Conservation (phyloP, 139 green algal species). For the Nannochloris sp. region DNA sequence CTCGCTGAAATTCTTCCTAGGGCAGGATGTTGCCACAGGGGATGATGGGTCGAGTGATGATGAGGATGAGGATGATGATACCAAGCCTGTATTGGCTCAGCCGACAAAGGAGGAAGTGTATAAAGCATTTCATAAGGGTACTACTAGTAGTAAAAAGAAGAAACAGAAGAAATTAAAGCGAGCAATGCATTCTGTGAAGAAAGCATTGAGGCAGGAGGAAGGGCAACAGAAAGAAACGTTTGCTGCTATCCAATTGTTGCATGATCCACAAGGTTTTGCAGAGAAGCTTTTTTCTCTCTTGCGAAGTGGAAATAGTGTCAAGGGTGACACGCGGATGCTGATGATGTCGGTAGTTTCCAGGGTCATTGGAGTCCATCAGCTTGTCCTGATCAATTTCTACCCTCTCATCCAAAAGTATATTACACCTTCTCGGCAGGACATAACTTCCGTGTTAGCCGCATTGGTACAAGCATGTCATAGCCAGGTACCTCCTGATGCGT, state of each 20-base stretch:
- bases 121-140: constrained; percentile 81
- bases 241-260: constrained; percentile 89
- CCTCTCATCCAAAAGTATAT: constrained; percentile 85
- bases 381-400: constrained; percentile 95
- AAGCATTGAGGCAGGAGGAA: constrained; percentile 35
- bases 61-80: constrained; percentile 15
- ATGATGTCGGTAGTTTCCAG: constrained; percentile 66
- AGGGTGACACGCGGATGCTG: constrained; percentile 70
- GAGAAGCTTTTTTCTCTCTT: constrained; percentile 82
- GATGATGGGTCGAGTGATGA: constrained; percentile 53
- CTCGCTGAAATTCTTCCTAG: constrained; percentile 96
- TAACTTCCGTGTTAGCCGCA: constrained; percentile 73
- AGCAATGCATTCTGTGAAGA: constrained; percentile 69
- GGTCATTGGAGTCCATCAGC: constrained; percentile 80
- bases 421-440: constrained; percentile 63
- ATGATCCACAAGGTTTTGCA: constrained; percentile 92
- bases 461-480: constrained; percentile 74
- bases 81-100: constrained; percentile 11
- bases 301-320: constrained; percentile 43
- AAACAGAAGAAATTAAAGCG: constrained; percentile 91
- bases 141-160: constrained; percentile 77
- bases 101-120: constrained; percentile 76
- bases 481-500: constrained; percentile 81
- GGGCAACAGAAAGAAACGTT: constrained; percentile 54
- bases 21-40: constrained; percentile 51